Base-by-base conservation (phyloP, 352 stramenopile genomes). In the Thalassiosira exigua region DNA sequence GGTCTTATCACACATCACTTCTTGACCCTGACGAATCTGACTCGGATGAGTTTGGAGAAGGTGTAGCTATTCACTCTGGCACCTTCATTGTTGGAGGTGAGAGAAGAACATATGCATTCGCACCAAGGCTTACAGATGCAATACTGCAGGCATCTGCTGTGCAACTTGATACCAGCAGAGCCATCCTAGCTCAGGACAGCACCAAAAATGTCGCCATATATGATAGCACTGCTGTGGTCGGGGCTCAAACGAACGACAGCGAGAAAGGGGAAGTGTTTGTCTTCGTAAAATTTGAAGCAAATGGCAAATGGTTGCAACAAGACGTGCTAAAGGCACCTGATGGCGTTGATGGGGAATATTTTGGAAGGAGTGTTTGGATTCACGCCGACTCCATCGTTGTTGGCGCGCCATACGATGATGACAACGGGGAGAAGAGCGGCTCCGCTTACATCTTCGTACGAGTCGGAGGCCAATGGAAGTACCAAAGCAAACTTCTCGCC, bases 191-290 rank as follows among this genome's bases (percentile, higher is more conserved):
- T n/a, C n/a, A n/a, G n/a, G n/a, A n/a, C n/a, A n/a, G n/a, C n/a
- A n/a, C n/a, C n/a, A n/a, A n/a, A n/a, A n/a, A n/a, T n/a, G n/a
- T n/a, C n/a, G n/a, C n/a, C 56, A 36, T 53, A 26, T 41, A 66
- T 66, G 65, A 74, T 57, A 36, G 51, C n/a, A 65, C 32, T 58
- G 65, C 51, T 22, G 36, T 54, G 36, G 36, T 14, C 36, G 36
- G 14, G 7, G 36, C 26, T 36, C n/a, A n/a, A n/a, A n/a, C n/a
- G n/a, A n/a, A n/a, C n/a, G n/a, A n/a, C n/a, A n/a, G n/a, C n/a
- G n/a, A n/a, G n/a, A n/a, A n/a, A n/a, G 70, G 70, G 21, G 53
- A 58, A 24, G 70, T 64, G 1, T 74, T 67, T 52, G 53, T 79
- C 1, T 79, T 74, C 29, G 33, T 41, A n/a, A 72, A 72, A 14